Conservation (phyloP, 148 eudicot genomes). For the Spergularia bocconei region DNA sequence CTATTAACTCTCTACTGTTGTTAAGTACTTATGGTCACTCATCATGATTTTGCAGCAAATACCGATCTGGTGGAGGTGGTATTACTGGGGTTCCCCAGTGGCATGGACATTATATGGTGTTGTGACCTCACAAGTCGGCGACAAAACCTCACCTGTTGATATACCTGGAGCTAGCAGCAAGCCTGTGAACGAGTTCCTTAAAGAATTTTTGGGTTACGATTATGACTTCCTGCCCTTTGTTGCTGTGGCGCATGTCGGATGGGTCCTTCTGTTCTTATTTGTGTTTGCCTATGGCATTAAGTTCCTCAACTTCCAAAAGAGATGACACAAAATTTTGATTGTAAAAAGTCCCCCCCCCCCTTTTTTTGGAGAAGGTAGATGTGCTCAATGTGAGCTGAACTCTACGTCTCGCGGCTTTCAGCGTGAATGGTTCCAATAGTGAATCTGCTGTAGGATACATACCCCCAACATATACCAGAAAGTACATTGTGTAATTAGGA, state of each 20-base stretch:
- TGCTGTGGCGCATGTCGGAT: constrained; percentile 54
- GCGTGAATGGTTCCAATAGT: no score
- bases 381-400: no score
- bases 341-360: not conserved
- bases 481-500: no score
- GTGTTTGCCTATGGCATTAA: constrained; percentile 67
- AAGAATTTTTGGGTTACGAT: constrained; percentile 47
- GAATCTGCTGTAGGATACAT: no score
- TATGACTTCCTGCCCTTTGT: constrained; percentile 53
- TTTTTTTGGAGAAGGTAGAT: not conserved
- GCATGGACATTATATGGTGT: constrained; percentile 79
- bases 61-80: constrained; percentile 96
- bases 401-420: no score
- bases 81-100: constrained; percentile 70
- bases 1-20: not conserved
- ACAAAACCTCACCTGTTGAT: constrained; percentile 28
- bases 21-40: not conserved
- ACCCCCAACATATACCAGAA: no score
- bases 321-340: constrained; percentile 28
- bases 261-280: constrained; percentile 48
- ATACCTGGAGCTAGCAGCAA: constrained; percentile 44
- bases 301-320: constrained; percentile 61
- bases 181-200: constrained; percentile 43
- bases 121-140: constrained; percentile 68
- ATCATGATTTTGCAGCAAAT: constrained; percentile 46